Percentiles rank a stretch among this genome's conserved stretches.
phyloP scores from a whole-genome alignment of 306 rosid genomes.

The Vicia villosa region DNA sequence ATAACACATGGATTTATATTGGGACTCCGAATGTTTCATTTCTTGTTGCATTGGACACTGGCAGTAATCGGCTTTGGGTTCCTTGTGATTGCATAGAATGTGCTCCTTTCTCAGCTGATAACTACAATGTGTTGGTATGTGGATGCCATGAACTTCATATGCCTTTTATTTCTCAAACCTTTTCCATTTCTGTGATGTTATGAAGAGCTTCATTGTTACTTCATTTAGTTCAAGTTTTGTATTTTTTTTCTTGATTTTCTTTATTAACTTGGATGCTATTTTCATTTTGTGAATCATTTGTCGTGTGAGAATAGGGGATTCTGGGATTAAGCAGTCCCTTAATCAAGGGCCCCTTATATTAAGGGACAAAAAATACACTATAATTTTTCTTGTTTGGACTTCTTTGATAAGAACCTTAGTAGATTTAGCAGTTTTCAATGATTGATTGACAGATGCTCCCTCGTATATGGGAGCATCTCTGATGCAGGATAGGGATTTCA shows the following conservation, averaged over 20 bases:
- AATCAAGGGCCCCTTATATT: too few species aligned
- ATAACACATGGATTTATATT: constrained; percentile 86
- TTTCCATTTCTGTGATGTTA: too few species aligned
- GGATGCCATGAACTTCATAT: too few species aligned
- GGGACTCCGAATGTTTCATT: constrained; percentile 88
- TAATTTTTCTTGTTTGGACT: constrained; percentile 40
- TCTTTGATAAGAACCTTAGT: constrained; percentile 40
- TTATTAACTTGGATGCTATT: too few species aligned
- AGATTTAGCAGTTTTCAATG: constrained; percentile 77
- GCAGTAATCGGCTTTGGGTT: constrained; percentile 89
- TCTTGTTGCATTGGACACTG: constrained; percentile 91
- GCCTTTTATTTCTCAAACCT: too few species aligned
- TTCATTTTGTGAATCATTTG: too few species aligned
- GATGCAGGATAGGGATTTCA: constrained; percentile 92
- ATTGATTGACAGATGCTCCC: constrained; percentile 99
- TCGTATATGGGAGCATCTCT: constrained; percentile 80
- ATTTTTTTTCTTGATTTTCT: too few species aligned
- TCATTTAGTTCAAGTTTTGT: constrained; percentile 8
- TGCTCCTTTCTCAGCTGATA: constrained; percentile 86
- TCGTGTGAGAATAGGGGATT: too few species aligned
- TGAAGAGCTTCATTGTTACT: not conserved
- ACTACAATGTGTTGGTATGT: too few species aligned
- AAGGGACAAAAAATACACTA: not conserved
- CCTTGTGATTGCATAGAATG: constrained; percentile 88
- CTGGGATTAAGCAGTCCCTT: too few species aligned